Conservation (phyloP, 495 filamentous ascomycete genomes). For the Entonaema liquescens region DNA sequence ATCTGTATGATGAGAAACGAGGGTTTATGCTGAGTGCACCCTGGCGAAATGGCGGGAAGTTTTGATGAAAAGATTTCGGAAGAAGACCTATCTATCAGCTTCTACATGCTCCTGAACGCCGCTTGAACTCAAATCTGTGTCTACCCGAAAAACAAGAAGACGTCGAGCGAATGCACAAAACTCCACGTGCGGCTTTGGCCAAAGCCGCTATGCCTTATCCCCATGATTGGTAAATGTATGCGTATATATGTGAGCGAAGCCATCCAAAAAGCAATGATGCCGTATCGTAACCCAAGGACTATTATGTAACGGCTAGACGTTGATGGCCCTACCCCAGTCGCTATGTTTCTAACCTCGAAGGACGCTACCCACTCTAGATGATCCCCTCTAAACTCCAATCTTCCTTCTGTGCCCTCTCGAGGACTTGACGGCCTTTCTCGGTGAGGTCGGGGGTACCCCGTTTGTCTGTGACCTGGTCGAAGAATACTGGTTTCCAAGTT, state of each 20-base stretch:
- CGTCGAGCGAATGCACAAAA: conserved; percentile 31
- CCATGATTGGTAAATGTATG: conserved; percentile 34
- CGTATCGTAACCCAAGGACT: conserved; percentile 35
- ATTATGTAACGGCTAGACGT: conserved; percentile 12
- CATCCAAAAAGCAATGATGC: conserved; percentile 31
- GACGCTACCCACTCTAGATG: conserved; percentile 34
- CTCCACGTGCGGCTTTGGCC: conserved; percentile 37
- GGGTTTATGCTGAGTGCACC: not conserved
- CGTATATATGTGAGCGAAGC: conserved; percentile 38
- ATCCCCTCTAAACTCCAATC: conserved; percentile 62
- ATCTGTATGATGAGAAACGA: not conserved
- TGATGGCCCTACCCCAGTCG: conserved; percentile 1
- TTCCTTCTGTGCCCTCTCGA: conserved; percentile 71
- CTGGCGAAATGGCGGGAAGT: conserved; percentile 8
- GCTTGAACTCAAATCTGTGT: conserved; percentile 32
- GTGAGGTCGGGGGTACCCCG: conserved; percentile 81
- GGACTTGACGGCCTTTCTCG: conserved; percentile 74
- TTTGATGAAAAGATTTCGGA: conserved; percentile 20
- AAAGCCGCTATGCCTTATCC: conserved; percentile 42
- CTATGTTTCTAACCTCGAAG: conserved; percentile 12
- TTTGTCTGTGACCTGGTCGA: conserved; percentile 76
- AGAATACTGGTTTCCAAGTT: conserved; percentile 90
- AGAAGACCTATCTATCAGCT: conserved; percentile 39
- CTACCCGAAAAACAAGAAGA: conserved; percentile 20
- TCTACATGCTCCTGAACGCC: conserved; percentile 36